Evolutionary conservation across 2,329 filamentous ascomycete genomes (phyloP).

Genomic region (Fusarium camptoceras): DNA sequence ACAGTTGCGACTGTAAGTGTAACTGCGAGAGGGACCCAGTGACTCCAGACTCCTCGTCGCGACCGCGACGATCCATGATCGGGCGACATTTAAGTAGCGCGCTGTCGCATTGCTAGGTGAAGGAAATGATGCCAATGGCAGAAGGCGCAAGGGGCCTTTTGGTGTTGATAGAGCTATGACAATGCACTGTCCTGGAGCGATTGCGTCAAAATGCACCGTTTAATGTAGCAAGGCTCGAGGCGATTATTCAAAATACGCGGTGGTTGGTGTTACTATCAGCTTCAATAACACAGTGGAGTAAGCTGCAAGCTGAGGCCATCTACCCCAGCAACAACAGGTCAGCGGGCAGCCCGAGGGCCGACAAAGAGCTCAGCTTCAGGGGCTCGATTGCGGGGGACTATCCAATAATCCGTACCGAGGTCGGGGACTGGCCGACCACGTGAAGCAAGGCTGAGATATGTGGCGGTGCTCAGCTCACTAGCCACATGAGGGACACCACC

Average conservation of each 20-base stretch:
- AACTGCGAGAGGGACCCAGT: slow-evolving; percentile 89
- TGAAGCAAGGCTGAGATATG: slow-evolving; percentile 29
- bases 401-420: slow-evolving; percentile 48
- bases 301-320: slow-evolving; percentile 41
- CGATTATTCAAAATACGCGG: slow-evolving; percentile 43
- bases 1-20: slow-evolving; percentile 90
- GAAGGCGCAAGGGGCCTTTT: slow-evolving; percentile 34
- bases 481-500: slow-evolving; percentile 45
- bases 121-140: slow-evolving; percentile 39
- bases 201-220: slow-evolving; percentile 25
- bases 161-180: slow-evolving; percentile 5
- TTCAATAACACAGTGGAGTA: slow-evolving; percentile 47
- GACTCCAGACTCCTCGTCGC: slow-evolving; percentile 75
- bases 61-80: slow-evolving; percentile 70
- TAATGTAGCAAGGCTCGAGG: slow-evolving; percentile 30
- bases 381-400: slow-evolving; percentile 41
- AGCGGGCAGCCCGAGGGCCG: slow-evolving; percentile 42
- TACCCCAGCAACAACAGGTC: slow-evolving; percentile 46
- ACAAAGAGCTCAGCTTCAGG: slow-evolving; percentile 43
- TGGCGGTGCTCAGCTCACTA: slow-evolving; percentile 24
- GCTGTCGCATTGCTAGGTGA: slow-evolving; percentile 52
- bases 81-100: slow-evolving; percentile 66
- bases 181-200: slow-evolving; percentile 2
- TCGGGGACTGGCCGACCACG: slow-evolving; percentile 28
- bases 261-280: slow-evolving; percentile 48